phyloP scores from a whole-genome alignment of 306 rosid species.

The Glycyrrhiza uralensis region DNA sequence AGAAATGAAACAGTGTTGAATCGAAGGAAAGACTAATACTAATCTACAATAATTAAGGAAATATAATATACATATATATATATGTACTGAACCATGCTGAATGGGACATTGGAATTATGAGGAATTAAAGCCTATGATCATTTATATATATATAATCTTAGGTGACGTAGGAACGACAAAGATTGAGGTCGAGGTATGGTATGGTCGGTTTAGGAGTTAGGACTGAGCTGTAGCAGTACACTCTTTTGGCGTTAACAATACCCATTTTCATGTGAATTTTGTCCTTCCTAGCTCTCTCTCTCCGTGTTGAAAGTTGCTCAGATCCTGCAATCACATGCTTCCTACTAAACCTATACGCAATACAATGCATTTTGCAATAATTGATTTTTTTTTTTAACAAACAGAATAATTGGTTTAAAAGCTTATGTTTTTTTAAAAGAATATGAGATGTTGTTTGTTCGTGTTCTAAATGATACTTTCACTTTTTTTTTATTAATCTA shows the following conservation, averaged over 20 bases:
- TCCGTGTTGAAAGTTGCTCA: slow-evolving; percentile 3
- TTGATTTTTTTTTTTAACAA: background rate
- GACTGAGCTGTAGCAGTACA: background rate
- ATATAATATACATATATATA: no score
- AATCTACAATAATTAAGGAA: background rate
- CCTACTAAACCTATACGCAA: background rate
- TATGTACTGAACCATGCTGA: background rate
- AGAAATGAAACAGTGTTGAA: background rate
- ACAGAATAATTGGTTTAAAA: slow-evolving; percentile 3
- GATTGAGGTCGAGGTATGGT: background rate
- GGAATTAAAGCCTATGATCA: background rate
- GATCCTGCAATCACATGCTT: background rate
- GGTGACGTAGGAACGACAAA: no score
- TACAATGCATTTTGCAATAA: slow-evolving; percentile 20
- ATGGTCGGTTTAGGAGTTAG: background rate
- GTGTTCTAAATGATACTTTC: slow-evolving; percentile 7
- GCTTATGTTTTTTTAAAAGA: background rate
- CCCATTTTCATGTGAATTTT: background rate
- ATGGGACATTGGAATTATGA: background rate
- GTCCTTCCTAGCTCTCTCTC: background rate
- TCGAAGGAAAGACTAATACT: background rate
- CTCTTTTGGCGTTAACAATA: background rate
- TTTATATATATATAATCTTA: no score
- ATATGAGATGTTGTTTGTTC: slow-evolving; percentile 7
- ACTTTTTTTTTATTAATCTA: no score